Conservation (phyloP, 1,139 yeast species). For the Magnusiomyces clavatus region DNA sequence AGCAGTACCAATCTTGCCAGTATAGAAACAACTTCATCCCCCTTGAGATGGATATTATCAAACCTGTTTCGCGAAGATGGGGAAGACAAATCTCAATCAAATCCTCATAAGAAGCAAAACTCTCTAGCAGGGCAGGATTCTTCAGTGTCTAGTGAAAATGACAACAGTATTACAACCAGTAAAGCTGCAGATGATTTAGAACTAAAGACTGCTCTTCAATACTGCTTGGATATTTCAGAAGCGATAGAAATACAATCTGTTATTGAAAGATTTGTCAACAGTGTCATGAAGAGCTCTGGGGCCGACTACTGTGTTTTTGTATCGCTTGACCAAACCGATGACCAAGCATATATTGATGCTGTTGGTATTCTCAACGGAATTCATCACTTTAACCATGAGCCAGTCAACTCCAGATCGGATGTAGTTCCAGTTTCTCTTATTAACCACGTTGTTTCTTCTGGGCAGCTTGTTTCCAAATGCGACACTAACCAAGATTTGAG, state of each 20-base stretch:
- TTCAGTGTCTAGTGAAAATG: no score
- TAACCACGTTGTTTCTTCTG: conserved; percentile 37
- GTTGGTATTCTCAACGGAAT: conserved; percentile 38
- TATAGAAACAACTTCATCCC: conserved; percentile 18
- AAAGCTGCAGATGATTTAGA: conserved; percentile 12
- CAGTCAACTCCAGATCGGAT: conserved; percentile 39
- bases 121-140: not conserved
- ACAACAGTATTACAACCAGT: not conserved
- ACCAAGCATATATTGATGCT: conserved; percentile 38
- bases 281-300: conserved; percentile 37
- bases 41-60: conserved; percentile 26
- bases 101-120: not conserved
- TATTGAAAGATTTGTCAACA: conserved; percentile 36
- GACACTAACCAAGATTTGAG: conserved; percentile 32
- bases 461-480: conserved; percentile 18
- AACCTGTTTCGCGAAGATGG: conserved; percentile 24
- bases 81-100: conserved; percentile 5
- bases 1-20: no score
- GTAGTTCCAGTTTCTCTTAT: conserved; percentile 41
- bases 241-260: conserved; percentile 39
- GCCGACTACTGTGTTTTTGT: conserved; percentile 44
- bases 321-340: conserved; percentile 29
- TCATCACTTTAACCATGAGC: conserved; percentile 35
- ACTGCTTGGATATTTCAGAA: conserved; percentile 46
- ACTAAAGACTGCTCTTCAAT: conserved; percentile 30